phyloP scores from a whole-genome alignment of 257 asterid species.

The Orobanche coerulescens region DNA sequence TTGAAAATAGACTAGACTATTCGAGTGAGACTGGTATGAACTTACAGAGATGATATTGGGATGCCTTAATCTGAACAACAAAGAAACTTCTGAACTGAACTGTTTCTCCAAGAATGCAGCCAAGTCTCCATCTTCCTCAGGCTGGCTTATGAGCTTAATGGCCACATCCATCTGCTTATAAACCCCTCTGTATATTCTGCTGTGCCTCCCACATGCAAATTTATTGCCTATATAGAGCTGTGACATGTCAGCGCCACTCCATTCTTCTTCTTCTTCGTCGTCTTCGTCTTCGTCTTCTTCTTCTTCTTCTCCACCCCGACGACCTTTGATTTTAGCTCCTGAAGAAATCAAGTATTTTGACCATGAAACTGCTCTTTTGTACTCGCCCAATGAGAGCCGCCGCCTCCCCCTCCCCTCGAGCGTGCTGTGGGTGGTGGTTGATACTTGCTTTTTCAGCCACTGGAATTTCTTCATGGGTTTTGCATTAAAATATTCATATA shows the following conservation, averaged over 20 bases:
- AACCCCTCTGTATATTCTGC: constrained; percentile 87
- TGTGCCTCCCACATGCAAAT: constrained; percentile 89
- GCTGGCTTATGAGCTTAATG: constrained; percentile 89
- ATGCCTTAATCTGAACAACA: constrained; percentile 71
- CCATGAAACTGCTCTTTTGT: constrained; percentile 87
- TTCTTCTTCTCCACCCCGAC: constrained; percentile 59
- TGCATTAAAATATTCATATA: constrained; percentile 27
- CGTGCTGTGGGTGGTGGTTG: constrained; percentile 61
- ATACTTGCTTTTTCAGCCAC: constrained; percentile 75
- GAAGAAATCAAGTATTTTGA: constrained; percentile 84
- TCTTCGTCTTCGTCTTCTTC: no score
- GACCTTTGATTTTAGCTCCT: constrained; percentile 72
- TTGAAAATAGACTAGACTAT: no score
- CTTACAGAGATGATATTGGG: constrained; percentile 92
- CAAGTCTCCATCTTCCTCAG: constrained; percentile 87
- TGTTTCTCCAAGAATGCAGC: constrained; percentile 87
- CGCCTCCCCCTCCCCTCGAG: constrained; percentile 90
- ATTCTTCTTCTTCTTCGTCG: no score
- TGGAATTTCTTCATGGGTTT: constrained; percentile 60
- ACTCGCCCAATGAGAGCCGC: constrained; percentile 86
- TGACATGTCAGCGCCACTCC: constrained; percentile 99
- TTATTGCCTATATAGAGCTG: constrained; percentile 84
- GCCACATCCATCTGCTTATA: constrained; percentile 87
- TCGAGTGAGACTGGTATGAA: constrained; percentile 9
- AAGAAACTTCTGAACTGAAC: constrained; percentile 80